Conservation (phyloP, 306 rosid genomes). For the Lathyrus sativus region DNA sequence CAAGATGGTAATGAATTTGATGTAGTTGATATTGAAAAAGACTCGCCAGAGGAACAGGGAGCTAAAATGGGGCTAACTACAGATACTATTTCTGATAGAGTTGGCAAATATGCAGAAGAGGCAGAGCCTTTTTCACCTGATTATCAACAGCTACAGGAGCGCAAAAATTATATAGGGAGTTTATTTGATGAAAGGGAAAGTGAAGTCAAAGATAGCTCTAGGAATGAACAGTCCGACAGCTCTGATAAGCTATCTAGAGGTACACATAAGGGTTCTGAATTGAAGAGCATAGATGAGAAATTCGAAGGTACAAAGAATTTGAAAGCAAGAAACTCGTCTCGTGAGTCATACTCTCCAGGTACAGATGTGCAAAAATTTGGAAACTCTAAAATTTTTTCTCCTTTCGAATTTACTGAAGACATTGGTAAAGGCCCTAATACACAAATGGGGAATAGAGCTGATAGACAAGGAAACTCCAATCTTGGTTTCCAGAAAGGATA, state of each 20-base stretch:
- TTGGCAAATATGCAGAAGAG: constrained; percentile 49
- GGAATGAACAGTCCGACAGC: constrained; percentile 71
- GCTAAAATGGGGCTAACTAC: constrained; percentile 45
- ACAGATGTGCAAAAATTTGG: constrained; percentile 54
- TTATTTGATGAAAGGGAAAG: constrained; percentile 69
- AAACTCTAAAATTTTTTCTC: constrained; percentile 55
- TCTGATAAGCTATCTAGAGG: constrained; percentile 64
- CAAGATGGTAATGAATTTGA: constrained; percentile 70
- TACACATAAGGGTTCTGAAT: constrained; percentile 61
- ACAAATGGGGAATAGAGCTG: constrained; percentile 55
- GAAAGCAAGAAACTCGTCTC: constrained; percentile 50
- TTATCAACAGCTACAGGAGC: constrained; percentile 57
- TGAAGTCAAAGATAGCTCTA: constrained; percentile 51
- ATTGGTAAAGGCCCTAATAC: constrained; percentile 47
- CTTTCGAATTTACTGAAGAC: constrained; percentile 59
- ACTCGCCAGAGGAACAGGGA: constrained; percentile 57
- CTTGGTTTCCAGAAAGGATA: constrained; percentile 59
- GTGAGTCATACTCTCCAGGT: constrained; percentile 50
- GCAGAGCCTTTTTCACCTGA: constrained; percentile 52
- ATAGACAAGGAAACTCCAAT: constrained; percentile 57
- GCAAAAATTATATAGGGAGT: constrained; percentile 63
- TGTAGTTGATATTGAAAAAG: constrained; percentile 74
- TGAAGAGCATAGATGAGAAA: constrained; percentile 56
- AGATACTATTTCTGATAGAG: constrained; percentile 39
- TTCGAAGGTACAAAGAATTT: constrained; percentile 59